These are phyloP conservation scores for Castanea mollissima DNA, from an alignment of 306 rosid genomes.

Conservation along the genomic window DNA sequence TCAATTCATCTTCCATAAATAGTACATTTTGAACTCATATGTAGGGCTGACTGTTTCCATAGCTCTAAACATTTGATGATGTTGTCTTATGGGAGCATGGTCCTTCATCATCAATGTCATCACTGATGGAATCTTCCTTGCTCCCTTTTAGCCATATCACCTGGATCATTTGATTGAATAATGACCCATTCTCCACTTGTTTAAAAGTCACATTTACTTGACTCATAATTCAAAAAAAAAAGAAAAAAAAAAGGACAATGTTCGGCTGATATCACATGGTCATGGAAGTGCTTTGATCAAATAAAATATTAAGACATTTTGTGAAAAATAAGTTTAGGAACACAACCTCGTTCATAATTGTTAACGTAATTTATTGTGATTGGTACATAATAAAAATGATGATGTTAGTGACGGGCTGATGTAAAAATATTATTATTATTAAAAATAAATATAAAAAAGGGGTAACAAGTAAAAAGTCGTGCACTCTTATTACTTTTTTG, in stretches of 20 bases:
- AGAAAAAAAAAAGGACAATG: neutral
- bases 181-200: neutral
- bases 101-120: constrained; percentile 15
- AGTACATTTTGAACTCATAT: constrained; percentile 8
- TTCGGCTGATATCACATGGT: too few species aligned
- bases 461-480: neutral
- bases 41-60: constrained; percentile 13
- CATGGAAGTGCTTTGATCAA: too few species aligned
- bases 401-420: fast-evolving
- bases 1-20: constrained; percentile 11
- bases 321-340: too few species aligned
- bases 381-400: too few species aligned
- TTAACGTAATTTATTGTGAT: too few species aligned
- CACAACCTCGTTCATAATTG: too few species aligned
- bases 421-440: too few species aligned
- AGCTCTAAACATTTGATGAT: constrained; percentile 16
- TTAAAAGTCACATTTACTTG: neutral
- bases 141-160: neutral
- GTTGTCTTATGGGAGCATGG: neutral
- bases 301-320: too few species aligned
- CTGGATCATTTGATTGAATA: constrained; percentile 10
- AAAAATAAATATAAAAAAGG: neutral
- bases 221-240: neutral
- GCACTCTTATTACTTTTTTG: neutral
- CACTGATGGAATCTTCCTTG: constrained; percentile 20